phyloP scores from a whole-genome alignment of 768 basidiomycete species.

The Naganishia randhawae region DNA sequence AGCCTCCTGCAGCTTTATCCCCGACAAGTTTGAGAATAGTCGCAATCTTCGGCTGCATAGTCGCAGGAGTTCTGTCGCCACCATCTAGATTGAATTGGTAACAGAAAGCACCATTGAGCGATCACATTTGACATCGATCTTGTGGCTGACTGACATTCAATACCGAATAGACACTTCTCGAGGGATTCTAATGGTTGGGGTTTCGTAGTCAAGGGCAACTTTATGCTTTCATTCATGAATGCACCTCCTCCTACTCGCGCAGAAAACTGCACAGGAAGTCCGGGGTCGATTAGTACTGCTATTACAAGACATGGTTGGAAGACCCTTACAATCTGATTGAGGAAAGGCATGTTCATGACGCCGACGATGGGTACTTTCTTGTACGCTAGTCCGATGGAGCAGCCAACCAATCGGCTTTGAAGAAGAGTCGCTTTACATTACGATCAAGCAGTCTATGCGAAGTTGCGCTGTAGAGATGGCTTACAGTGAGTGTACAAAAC shows the following conservation, averaged over 20 bases:
- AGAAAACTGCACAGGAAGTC: conserved; percentile 56
- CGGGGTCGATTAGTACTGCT: background rate
- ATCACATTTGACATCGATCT: too few species aligned
- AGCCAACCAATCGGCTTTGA: conserved; percentile 71
- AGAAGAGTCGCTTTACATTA: too few species aligned
- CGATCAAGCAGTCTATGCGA: too few species aligned
- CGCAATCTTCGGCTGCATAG: conserved; percentile 55
- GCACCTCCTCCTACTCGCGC: conserved; percentile 77
- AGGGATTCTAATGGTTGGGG: conserved; percentile 63
- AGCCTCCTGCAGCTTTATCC: conserved; percentile 66
- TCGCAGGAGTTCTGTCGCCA: conserved; percentile 32
- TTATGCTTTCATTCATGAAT: conserved; percentile 59
- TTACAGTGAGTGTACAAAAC: conserved; percentile 42
- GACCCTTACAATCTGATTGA: conserved; percentile 67
- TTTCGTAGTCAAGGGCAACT: conserved; percentile 61
- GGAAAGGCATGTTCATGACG: conserved; percentile 89
- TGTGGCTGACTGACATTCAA: conserved; percentile 43
- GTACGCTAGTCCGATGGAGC: conserved; percentile 85
- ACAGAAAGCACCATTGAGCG: too few species aligned
- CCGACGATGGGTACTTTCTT: conserved; percentile 76
- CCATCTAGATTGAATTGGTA: conserved; percentile 58
- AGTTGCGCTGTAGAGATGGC: too few species aligned
- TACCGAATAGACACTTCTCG: conserved; percentile 59
- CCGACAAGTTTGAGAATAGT: conserved; percentile 75
- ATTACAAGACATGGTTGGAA: background rate